phyloP scores from a whole-genome alignment of 768 basidiomycete species.

The Leccinum incarnatum region DNA sequence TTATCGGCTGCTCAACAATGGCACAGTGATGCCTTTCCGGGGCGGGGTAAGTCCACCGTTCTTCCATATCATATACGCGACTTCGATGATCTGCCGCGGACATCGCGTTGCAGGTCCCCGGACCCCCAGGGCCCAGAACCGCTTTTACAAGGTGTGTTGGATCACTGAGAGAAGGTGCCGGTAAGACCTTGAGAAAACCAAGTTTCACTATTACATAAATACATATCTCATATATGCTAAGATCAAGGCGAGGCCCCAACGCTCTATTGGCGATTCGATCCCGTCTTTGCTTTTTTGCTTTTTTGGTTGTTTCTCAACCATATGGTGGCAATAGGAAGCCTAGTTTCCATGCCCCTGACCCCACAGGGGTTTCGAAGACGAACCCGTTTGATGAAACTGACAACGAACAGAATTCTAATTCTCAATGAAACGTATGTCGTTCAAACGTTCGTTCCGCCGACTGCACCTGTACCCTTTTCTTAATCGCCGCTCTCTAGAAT shows the following conservation, averaged over 20 bases:
- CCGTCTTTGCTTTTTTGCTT: background rate
- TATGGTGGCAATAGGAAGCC: background rate
- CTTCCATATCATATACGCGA: background rate
- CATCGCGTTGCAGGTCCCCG: no score
- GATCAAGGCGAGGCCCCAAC: background rate
- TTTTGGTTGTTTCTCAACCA: background rate
- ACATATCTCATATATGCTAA: background rate
- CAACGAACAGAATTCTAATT: background rate
- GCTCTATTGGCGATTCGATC: background rate
- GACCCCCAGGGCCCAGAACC: no score
- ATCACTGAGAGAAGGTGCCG: no score
- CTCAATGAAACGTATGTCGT: background rate
- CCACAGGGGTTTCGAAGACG: background rate
- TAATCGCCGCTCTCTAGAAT: background rate
- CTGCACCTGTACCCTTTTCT: background rate
- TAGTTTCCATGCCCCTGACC: background rate
- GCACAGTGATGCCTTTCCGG: no score
- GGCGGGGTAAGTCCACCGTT: no score
- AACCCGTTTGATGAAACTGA: background rate
- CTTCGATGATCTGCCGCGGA: background rate
- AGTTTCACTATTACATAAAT: no score
- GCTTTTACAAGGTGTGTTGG: no score
- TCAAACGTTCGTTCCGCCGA: background rate
- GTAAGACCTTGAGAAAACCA: no score
- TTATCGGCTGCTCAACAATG: no score